Evolutionary conservation across 2,329 filamentous ascomycete species (phyloP), one percentile per base, ranked within the genome.

Genomic region (Colletotrichum theobromicola): DNA sequence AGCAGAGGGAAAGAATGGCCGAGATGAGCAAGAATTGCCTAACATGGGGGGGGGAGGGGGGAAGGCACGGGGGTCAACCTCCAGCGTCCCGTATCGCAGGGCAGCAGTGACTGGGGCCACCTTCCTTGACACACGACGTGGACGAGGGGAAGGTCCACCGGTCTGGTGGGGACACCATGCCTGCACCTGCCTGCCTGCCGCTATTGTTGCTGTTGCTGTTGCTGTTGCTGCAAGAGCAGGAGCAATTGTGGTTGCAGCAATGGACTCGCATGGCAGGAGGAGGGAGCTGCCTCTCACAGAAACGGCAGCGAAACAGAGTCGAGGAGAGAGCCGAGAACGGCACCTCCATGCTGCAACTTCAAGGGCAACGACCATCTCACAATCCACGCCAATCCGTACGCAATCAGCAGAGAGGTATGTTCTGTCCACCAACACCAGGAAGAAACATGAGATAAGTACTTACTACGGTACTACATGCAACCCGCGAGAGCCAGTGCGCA

Each of bases 251-350:
- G 28, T 21, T n/a, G 58, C 58, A 35, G 37, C 30, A 30, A 28
- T 18, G 42, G n/a, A 55, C 13, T 42, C 50, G 55, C 63, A 50
- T 55, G 32, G 64, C 50, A 50, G 30, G 21, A 50, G 30, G 21
- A 53, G 57, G 42, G 53, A 32, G 18, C 18, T 63, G 34, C 26
- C 26, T 46, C 64, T 55, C 42, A 69, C 64, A 69, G 70, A 62
- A 72, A 68, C 55, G 24, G 69, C 70, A 63, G 70, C 65, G 46
- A 72, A 63, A 72, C 42, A 63, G 30, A 10, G 28, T 64, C 32
- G 26, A 58, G 57, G 35, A 13, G 34, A 26, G 26, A 37, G 46
- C 62, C 32, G 16, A n/a, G 26, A 30, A 24, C 57, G 26, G 55
- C 53, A 67, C 37, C 53, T 37, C 35, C 53, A 61, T 10, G 55